Base-by-base conservation (phyloP, 2,329 filamentous ascomycete genomes). In the Neopestalotiopsis sp. region DNA sequence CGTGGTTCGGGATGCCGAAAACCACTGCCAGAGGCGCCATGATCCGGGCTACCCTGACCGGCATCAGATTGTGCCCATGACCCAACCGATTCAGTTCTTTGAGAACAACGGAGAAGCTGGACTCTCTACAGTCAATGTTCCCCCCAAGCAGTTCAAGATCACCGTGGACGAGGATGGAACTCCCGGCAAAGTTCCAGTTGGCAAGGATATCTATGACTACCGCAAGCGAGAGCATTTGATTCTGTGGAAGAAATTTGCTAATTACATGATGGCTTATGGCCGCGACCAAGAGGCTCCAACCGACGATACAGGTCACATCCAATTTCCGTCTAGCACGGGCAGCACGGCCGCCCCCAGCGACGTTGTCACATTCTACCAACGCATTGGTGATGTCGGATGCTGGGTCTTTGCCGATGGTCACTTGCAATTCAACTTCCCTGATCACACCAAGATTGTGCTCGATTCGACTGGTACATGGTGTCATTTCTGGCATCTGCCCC, bases 361-460 rank as follows among this genome's bases (percentile, higher is more conserved):
- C 72, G 82, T 94, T 65, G 91, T 95, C 59, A 92, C 90, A 1
- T 95, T 95, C 73, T 95, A 95, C 77, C 93, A 95, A 81, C 87
- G 93, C 62, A 91, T 94, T 70, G 92, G 93, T 58, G 92, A 93
- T 74, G 92, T 95, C 38, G 92, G 92, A 17, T 92, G 93, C 79
- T 95, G 92, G 92, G 90, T 90, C 64, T 95, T 95, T 75, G 89
- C 88, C 68, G 92, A 95, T 77, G 93, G 93, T 2, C 92, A 93
- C 74, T 86, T 95, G 73, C 92, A 94, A 88, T 93, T 95, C 81
- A 95, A 96, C 81, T 96, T 96, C 79, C 93, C 93, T 2, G 93
- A 96, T 74, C 93, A 96, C 79, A 95, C 93, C 69, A 96, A 96
- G 81, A 88, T 96, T 67, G 91, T 95, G 13, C 82, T 96, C 32